These are phyloP conservation scores for Cucurbita ficifolia DNA, from an alignment of 306 rosid species.

Conservation along the genomic window DNA sequence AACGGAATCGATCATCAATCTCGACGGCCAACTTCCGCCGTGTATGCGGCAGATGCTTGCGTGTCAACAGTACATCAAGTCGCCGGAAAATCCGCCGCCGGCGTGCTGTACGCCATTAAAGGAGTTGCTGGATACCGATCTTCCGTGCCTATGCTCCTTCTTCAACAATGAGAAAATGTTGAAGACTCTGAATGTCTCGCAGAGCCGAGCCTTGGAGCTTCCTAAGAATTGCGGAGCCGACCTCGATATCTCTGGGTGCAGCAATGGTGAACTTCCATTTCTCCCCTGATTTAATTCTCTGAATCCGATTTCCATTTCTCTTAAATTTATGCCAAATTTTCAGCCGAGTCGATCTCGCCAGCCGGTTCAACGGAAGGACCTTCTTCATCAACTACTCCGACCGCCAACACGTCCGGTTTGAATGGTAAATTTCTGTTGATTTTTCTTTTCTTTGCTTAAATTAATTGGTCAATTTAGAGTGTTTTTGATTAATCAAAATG, in stretches of 20 bases:
- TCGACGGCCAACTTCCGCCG: neutral
- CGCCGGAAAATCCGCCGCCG: slow-evolving; percentile 10
- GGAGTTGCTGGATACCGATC: slow-evolving; percentile 2
- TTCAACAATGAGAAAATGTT: slow-evolving; percentile 10
- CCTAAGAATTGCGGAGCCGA: slow-evolving; percentile 31
- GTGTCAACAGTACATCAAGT: slow-evolving; percentile 24
- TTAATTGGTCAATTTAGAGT: no score
- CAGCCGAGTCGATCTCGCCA: neutral
- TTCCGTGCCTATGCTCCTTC: slow-evolving; percentile 31
- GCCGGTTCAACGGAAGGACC: neutral
- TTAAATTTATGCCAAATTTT: neutral
- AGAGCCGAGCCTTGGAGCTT: slow-evolving; percentile 29
- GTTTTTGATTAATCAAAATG: no score
- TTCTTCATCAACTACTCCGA: neutral
- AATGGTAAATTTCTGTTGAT: neutral
- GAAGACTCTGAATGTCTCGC: slow-evolving; percentile 9
- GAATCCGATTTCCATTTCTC: no score
- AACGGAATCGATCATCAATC: neutral
- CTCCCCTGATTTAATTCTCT: neutral
- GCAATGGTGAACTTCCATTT: slow-evolving; percentile 2
- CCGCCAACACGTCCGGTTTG: neutral
- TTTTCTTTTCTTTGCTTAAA: neutral
- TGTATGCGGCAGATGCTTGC: slow-evolving; percentile 48
- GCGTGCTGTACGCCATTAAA: slow-evolving; percentile 31
- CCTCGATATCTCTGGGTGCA: slow-evolving; percentile 24